Evolutionary conservation across 2,329 filamentous ascomycete genomes (phyloP).

Genomic region (Aspergillus fijiensis): DNA sequence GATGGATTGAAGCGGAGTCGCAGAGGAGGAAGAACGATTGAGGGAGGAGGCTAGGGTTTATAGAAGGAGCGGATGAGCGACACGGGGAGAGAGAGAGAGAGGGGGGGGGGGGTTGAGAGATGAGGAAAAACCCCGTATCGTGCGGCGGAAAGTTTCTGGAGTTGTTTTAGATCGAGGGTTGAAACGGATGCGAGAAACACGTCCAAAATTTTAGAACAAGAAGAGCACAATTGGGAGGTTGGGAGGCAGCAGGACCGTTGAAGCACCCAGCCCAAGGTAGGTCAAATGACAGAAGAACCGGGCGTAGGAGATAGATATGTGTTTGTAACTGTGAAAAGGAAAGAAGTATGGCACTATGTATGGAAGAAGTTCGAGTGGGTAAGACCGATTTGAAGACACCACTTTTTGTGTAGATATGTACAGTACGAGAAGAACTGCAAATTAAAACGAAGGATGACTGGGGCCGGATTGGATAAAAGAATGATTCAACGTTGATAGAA

Average conservation of each 20-base stretch:
- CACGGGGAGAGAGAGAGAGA: background rate
- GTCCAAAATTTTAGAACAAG: background rate
- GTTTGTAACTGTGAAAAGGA: background rate
- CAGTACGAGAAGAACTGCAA: background rate
- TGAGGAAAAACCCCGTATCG: slow-evolving; percentile 6
- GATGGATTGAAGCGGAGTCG: background rate
- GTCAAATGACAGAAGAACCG: background rate
- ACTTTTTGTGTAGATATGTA: background rate
- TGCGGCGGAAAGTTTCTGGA: slow-evolving; percentile 10
- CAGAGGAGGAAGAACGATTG: background rate
- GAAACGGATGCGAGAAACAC: slow-evolving; percentile 10
- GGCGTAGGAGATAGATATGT: background rate
- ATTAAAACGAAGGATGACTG: background rate
- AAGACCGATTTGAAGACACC: background rate
- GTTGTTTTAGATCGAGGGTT: slow-evolving; percentile 14
- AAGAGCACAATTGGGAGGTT: slow-evolving; percentile 3
- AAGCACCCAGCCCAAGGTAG: slow-evolving; percentile 5
- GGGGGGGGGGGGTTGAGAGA: slow-evolving; percentile 3
- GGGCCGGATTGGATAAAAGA: background rate
- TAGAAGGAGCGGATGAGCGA: background rate
- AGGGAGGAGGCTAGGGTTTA: background rate
- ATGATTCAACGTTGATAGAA: background rate
- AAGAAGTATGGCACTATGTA: background rate
- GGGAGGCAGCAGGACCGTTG: background rate
- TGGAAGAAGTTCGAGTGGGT: background rate